Percentiles rank a stretch among this genome's conserved stretches.
Evolutionary conservation across 345 rosid genomes (phyloP).

Genomic region (Odontarrhena argentea): DNA sequence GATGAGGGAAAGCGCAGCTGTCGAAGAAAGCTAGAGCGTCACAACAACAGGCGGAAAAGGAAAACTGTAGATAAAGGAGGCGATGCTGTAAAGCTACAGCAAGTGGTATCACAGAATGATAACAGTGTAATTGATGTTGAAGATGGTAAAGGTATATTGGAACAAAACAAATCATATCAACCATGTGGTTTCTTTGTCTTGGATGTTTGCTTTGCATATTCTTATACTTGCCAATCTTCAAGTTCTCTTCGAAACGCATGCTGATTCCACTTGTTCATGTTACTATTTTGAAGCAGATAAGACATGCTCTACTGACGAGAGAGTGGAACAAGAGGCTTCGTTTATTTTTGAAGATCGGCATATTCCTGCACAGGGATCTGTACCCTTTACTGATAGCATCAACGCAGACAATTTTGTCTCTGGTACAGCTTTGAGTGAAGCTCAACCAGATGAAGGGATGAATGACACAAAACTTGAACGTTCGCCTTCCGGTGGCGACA

Average conservation of each 20-base stretch:
- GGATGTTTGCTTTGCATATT: slow-evolving; percentile 15
- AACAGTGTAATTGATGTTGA: slow-evolving; percentile 55
- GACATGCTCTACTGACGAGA: slow-evolving; percentile 50
- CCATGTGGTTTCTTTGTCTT: slow-evolving; percentile 19
- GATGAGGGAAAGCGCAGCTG: slow-evolving; percentile 96
- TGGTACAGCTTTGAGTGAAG: slow-evolving; percentile 55
- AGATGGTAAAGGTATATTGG: slow-evolving; percentile 59
- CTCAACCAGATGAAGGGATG: slow-evolving; percentile 52
- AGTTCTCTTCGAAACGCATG: slow-evolving; percentile 16
- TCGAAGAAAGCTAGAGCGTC: slow-evolving; percentile 90
- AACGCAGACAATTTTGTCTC: slow-evolving; percentile 61
- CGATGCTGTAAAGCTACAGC: slow-evolving; percentile 46
- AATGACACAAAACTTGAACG: slow-evolving; percentile 56
- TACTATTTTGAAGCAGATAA: slow-evolving; percentile 45
- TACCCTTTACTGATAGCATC: slow-evolving; percentile 53
- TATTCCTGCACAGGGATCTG: slow-evolving; percentile 49
- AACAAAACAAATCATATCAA: slow-evolving; percentile 4
- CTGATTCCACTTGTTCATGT: slow-evolving; percentile 17
- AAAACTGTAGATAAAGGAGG: slow-evolving; percentile 55
- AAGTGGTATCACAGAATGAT: slow-evolving; percentile 46
- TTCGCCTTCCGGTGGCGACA: slow-evolving; percentile 65
- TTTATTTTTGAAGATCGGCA: slow-evolving; percentile 62
- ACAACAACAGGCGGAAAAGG: slow-evolving; percentile 78
- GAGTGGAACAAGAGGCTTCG: slow-evolving; percentile 60
- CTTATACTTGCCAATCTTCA: slow-evolving; percentile 2